Evolutionary conservation across 768 basidiomycete genomes (phyloP).

Genomic region (Lentinula edodes): DNA sequence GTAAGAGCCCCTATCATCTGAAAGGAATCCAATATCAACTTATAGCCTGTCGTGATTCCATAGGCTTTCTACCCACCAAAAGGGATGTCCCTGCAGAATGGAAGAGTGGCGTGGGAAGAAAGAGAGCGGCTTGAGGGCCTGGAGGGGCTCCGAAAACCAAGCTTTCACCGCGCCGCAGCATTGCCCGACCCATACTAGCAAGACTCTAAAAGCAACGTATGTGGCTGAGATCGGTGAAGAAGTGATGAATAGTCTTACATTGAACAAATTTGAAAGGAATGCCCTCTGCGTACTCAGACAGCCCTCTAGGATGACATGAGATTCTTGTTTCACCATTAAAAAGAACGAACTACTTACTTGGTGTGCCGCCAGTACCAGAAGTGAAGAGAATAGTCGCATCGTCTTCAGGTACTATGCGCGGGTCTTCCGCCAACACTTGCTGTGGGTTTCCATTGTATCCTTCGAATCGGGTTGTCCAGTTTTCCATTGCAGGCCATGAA

Average conservation of each 20-base stretch:
- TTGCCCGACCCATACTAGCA: conserved; percentile 37
- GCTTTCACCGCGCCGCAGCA: conserved; percentile 40
- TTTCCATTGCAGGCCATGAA: conserved; percentile 36
- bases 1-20: conserved; percentile 52
- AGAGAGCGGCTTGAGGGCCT: conserved; percentile 40
- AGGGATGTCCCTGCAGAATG: conserved; percentile 54
- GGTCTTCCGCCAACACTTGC: conserved; percentile 15
- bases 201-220: conserved; percentile 29
- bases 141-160: conserved; percentile 23
- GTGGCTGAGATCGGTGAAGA: background rate
- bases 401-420: conserved; percentile 48
- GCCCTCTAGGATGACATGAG: conserved; percentile 41
- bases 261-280: conserved; percentile 53
- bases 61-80: conserved; percentile 30
- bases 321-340: conserved; percentile 17
- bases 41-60: conserved; percentile 1
- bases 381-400: conserved; percentile 60
- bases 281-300: conserved; percentile 61
- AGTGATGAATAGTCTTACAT: conserved; percentile 28
- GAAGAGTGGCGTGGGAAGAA: conserved; percentile 62
- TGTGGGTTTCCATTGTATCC: conserved; percentile 23
- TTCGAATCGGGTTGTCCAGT: conserved; percentile 30
- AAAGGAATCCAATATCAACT: background rate
- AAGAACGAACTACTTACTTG: background rate
- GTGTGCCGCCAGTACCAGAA: conserved; percentile 35